Evolutionary conservation across 176 grass and related monocot genomes (phyloP).

Genomic region (Carex kokanica): DNA sequence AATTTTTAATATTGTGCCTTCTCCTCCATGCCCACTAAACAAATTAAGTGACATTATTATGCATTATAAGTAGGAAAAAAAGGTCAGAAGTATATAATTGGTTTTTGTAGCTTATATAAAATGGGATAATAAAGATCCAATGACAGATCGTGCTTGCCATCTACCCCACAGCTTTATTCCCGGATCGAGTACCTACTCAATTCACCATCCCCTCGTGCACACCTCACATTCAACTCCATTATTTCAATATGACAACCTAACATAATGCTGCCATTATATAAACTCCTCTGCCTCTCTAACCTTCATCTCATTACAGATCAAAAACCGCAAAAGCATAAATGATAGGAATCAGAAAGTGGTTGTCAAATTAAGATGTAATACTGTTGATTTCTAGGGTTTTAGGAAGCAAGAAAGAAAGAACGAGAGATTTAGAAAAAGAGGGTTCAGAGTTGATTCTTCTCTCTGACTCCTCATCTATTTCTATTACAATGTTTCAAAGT

Average conservation of each 20-base stretch:
- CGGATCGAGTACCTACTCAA: neutral
- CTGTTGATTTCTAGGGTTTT: no score
- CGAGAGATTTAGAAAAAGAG: no score
- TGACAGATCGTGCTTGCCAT: neutral
- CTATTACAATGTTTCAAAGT: no score
- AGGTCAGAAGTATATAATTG: neutral
- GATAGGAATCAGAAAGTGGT: no score
- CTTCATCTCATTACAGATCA: neutral
- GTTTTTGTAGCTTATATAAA: neutral
- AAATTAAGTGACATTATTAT: neutral
- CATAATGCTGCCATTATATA: neutral
- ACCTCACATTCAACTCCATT: neutral
- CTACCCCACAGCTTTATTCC: constrained; percentile 21
- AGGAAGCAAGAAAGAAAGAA: no score
- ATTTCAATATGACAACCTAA: neutral
- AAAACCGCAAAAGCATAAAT: neutral
- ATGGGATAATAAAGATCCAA: neutral
- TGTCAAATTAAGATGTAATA: no score
- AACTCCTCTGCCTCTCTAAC: neutral
- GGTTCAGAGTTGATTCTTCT: no score
- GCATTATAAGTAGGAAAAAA: neutral
- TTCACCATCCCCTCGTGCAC: neutral
- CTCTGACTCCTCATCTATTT: no score
- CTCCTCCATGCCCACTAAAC: neutral
- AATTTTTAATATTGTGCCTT: neutral